Evolutionary conservation across 192 early-diverging fungal genomes (phyloP).

Genomic region (Backusella australiensis): DNA sequence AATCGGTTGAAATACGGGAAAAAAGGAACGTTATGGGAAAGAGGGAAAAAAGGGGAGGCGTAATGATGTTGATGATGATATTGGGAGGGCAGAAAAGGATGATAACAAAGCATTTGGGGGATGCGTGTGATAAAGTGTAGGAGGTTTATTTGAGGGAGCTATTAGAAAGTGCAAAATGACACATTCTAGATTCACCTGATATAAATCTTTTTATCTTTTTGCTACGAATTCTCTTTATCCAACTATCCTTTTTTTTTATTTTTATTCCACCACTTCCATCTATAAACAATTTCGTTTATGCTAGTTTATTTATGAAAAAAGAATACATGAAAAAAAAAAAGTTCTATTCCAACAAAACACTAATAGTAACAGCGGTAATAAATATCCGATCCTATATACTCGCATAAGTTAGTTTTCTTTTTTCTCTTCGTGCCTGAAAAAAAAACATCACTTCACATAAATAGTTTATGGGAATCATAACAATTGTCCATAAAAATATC

Average conservation of each 20-base stretch:
- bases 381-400: neutral
- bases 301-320: neutral
- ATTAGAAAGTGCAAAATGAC: neutral
- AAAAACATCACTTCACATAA: neutral
- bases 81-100: neutral
- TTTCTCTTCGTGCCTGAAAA: neutral
- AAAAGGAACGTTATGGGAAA: neutral
- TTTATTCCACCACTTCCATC: neutral
- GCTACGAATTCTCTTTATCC: too few relatives aligned
- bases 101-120: neutral
- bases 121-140: neutral
- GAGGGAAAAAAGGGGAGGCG: neutral
- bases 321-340: neutral
- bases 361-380: neutral
- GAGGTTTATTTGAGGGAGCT: neutral
- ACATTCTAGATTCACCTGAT: slow-evolving; percentile 1
- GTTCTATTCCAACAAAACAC: neutral
- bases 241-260: too few relatives aligned
- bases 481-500: neutral
- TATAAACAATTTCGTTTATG: neutral
- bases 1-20: neutral
- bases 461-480: neutral
- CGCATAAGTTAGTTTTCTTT: neutral
- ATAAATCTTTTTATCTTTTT: neutral
- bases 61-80: neutral